These are phyloP conservation scores for Penicillium bovifimosum DNA, from an alignment of 495 filamentous ascomycete species.

Conservation along the genomic window DNA sequence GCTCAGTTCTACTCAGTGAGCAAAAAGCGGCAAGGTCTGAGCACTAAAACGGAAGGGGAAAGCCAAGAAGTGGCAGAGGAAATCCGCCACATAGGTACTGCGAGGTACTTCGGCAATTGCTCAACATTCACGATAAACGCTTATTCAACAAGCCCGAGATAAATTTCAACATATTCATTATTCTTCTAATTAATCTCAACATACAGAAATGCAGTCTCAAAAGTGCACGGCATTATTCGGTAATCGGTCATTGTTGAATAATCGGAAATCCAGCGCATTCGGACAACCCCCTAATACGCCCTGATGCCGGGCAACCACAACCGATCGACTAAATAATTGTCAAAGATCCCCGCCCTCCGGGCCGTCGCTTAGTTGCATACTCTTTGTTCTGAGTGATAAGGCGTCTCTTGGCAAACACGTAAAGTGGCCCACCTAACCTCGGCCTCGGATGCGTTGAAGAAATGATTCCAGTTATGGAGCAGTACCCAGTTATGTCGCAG, in stretches of 20 bases:
- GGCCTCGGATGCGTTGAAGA: not conserved
- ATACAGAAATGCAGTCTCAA: not conserved
- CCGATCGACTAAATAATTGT: not conserved
- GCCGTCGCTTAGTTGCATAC: not conserved
- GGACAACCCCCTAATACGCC: not conserved
- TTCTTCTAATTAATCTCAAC: not conserved
- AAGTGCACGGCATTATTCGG: not conserved
- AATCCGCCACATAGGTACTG: too few species aligned
- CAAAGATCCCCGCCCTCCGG: too few species aligned
- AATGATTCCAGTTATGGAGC: not conserved
- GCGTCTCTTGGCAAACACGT: not conserved
- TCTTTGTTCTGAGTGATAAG: not conserved
- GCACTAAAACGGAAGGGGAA: constrained; percentile 8
- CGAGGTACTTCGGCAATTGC: too few species aligned
- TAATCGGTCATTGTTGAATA: constrained; percentile 4
- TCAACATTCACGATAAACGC: not conserved
- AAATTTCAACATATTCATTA: not conserved
- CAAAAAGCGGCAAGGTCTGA: constrained; percentile 3
- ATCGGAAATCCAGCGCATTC: not conserved
- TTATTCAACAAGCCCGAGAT: not conserved
- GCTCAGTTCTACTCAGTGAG: not conserved
- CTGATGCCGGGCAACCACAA: not conserved
- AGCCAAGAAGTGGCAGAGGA: constrained; percentile 8
- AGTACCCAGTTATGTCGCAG: not conserved
- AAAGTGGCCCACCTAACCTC: not conserved